phyloP scores from a whole-genome alignment of 495 filamentous ascomycete genomes.

The Neurospora discreta region DNA sequence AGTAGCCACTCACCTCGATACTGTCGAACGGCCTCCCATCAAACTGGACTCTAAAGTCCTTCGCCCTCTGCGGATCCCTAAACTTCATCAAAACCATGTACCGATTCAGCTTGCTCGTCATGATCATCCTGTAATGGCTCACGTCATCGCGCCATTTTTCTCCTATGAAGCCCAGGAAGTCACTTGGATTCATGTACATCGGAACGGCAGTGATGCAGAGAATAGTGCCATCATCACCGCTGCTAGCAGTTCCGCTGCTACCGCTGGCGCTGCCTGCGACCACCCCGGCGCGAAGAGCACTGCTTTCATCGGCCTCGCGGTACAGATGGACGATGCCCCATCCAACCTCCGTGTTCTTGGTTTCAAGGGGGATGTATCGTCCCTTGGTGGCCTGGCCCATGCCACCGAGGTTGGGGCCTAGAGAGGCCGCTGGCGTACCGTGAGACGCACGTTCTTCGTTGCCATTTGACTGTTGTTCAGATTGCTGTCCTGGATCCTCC shows the following conservation, averaged over 20 bases:
- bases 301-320: slow-evolving; percentile 60
- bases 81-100: slow-evolving; percentile 99
- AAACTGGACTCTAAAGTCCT: slow-evolving; percentile 72
- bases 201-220: slow-evolving; percentile 92
- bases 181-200: slow-evolving; percentile 79
- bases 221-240: slow-evolving; percentile 46
- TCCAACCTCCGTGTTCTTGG: slow-evolving; percentile 68
- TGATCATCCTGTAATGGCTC: slow-evolving; percentile 91
- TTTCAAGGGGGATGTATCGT: slow-evolving; percentile 60
- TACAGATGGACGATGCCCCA: slow-evolving; percentile 95
- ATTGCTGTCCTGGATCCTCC: not conserved
- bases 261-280: not conserved
- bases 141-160: slow-evolving; percentile 80
- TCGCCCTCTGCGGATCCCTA: slow-evolving; percentile 58
- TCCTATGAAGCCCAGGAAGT: slow-evolving; percentile 87
- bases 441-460: not conserved
- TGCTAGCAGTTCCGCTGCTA: slow-evolving; percentile 11
- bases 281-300: slow-evolving; percentile 21
- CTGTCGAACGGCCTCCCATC: slow-evolving; percentile 93
- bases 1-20: slow-evolving; percentile 58
- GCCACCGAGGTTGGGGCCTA: slow-evolving; percentile 34
- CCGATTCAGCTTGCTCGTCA: slow-evolving; percentile 75
- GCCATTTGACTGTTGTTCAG: not conserved
- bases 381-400: slow-evolving; percentile 52
- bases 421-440: slow-evolving; percentile 27